Base-by-base conservation (phyloP, 2,329 filamentous ascomycete species). In the Phoma sp. region DNA sequence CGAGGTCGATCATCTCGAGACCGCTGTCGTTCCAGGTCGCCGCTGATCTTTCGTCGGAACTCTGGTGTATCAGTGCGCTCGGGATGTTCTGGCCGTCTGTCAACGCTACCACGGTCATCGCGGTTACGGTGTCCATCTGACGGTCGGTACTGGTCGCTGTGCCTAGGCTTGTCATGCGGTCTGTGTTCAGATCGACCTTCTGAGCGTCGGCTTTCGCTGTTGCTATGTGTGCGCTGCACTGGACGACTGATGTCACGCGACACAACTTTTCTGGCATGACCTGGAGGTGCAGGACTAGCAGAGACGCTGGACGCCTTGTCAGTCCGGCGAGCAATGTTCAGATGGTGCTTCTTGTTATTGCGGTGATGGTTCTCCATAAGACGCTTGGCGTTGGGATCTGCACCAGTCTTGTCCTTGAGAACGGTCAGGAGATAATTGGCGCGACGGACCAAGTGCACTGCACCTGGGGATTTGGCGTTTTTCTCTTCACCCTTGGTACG, bases 361-460 rank as follows among this genome's bases (percentile, higher is more conserved):
- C 93, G 91, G 74, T 96, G 93, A 67, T 97, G 93, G 61, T 96
- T 96, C 67, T 96, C 93, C 23, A 96, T 87, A 1, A 89, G 86
- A 68, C 87, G 88, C 73, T 91, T 92, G 3, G 89, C 90, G 17
- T 85, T 85, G 25, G 84, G 83, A 68, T 96, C 91, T 57, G 86
- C 87, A 23, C 78, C 78, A 2, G 87, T 89, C 75, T 96, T 92
- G 69, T 96, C 91, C 71, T 93, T 92, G 56, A 99, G 80, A 1
- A 99, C 92, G n/a, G 92, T 96, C 33, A 99, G 83, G 12, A 99
- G 84, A 71, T 99, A 99, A 69, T 98, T 95, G 9, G 93, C 91
- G 54, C 95, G 90, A 40, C 95, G 91, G 47, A 98, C 93, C 37
- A 99, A 86, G 72, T 99, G 95, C 23, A 99, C 95, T 18, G 95